Evolutionary conservation across 2,329 filamentous ascomycete species (phyloP), one percentile per base, ranked within the genome.

Genomic region (Fonsecaea multimorphosa): DNA sequence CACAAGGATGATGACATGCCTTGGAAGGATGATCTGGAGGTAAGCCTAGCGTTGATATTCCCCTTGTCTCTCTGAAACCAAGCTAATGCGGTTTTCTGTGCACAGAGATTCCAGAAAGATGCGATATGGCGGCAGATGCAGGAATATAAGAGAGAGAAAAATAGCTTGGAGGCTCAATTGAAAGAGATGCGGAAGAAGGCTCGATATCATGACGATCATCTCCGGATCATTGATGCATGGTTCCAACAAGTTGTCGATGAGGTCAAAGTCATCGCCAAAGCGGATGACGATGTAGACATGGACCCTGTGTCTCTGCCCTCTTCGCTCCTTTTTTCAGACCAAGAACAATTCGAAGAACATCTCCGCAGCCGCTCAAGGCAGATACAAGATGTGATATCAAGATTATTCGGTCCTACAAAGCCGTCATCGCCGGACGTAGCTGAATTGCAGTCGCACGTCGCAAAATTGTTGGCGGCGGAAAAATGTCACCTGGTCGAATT

Each of bases 61-160:
- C 44, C 38, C 31, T 34, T 55, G 24, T n/a, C 16, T 46, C 3
- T 19, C 54, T 5, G 24, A 24, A 34, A 51, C 51, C 34, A 62
- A 36, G 19, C 69, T 61, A 64, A 66, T 49, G 24, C 34, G 16
- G n/a, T 22, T 40, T 58, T 46, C 14, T 51, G 24, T 38, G 11
- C 49, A 73, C 79, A 96, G 92, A 88, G 90, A 76, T 95, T 91
- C 75, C 91, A 94, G 80, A 99, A 98, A 81, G 95, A 97, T 82
- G 95, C 95, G 70, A 97, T 99, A 77, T 90, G 91, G 74, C 92
- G 96, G 65, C 94, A 97, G 81, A 97, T 99, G 93, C 91, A 93
- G 76, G 95, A 98, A 80, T 97, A 96, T 80, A 97, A 96, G 80
- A 89, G 95, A 73, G 92, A 96, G 77, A 93, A 93, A 76, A 84